Percentiles rank a stretch among this genome's conserved stretches.
phyloP scores from a whole-genome alignment of 768 basidiomycete species.

The Suillus decipiens region DNA sequence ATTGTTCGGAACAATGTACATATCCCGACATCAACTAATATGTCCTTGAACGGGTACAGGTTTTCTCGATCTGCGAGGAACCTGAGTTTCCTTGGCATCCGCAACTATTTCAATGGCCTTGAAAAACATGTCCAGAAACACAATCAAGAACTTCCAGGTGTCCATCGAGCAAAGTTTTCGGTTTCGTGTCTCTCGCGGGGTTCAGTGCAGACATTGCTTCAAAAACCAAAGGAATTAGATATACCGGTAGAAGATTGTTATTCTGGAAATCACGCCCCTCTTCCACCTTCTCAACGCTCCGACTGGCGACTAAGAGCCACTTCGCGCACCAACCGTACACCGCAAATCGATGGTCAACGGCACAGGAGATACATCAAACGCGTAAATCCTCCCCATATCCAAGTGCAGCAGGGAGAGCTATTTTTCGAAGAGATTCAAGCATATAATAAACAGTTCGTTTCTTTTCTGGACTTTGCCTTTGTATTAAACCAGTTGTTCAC shows the following conservation, averaged over 20 bases:
- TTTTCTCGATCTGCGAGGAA: slow-evolving; percentile 10
- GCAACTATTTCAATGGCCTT: slow-evolving; percentile 28
- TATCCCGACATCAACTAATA: not conserved
- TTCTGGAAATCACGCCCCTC: slow-evolving; percentile 29
- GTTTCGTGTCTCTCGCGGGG: slow-evolving; percentile 14
- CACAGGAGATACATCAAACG: slow-evolving; percentile 37
- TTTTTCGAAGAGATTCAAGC: slow-evolving; percentile 51
- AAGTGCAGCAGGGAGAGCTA: slow-evolving; percentile 39
- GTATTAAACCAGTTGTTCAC: not conserved
- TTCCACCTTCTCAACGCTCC: slow-evolving; percentile 40
- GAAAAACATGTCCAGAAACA: slow-evolving; percentile 12
- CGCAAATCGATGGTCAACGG: slow-evolving; percentile 17
- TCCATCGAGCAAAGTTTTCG: slow-evolving; percentile 17
- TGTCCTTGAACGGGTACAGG: not conserved
- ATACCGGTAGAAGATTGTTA: slow-evolving; percentile 32
- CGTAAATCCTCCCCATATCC: slow-evolving; percentile 36
- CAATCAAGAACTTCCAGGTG: not conserved
- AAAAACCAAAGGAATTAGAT: slow-evolving; percentile 20
- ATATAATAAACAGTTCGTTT: slow-evolving; percentile 56
- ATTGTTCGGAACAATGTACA: not conserved
- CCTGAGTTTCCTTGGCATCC: slow-evolving; percentile 34
- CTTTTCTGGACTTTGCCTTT: not conserved
- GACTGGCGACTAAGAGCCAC: slow-evolving; percentile 62
- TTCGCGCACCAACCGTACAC: slow-evolving; percentile 38
- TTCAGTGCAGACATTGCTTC: slow-evolving; percentile 12